phyloP scores from a whole-genome alignment of 805 yeast genomes.

The Ogataea nitratoaversa region DNA sequence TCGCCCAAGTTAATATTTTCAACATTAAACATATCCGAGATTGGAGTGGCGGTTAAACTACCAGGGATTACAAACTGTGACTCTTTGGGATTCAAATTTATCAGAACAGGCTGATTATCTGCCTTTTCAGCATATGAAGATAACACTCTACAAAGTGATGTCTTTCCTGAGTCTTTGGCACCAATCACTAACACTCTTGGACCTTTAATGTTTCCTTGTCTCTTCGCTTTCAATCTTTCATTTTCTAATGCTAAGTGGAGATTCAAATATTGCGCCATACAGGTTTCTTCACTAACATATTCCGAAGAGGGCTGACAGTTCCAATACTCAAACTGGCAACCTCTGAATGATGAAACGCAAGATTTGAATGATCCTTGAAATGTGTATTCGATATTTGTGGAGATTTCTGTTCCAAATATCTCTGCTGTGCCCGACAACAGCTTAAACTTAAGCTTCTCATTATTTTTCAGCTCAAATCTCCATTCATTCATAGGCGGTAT shows the following conservation, averaged over 20 bases:
- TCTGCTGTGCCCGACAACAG: slow-evolving; percentile 74
- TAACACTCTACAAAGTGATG: slow-evolving; percentile 65
- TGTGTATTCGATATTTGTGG: slow-evolving; percentile 58
- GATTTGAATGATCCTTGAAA: slow-evolving; percentile 50
- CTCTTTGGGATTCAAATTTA: slow-evolving; percentile 72
- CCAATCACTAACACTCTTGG: slow-evolving; percentile 77
- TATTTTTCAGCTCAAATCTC: slow-evolving; percentile 64
- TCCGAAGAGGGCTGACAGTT: slow-evolving; percentile 42
- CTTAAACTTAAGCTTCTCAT: slow-evolving; percentile 44
- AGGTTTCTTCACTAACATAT: slow-evolving; percentile 68
- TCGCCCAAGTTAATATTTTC: slow-evolving; percentile 73
- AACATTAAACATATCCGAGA: slow-evolving; percentile 75
- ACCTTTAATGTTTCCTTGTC: slow-evolving; percentile 11
- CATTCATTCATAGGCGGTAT: slow-evolving; percentile 52
- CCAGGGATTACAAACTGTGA: slow-evolving; percentile 65
- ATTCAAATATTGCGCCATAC: slow-evolving; percentile 59
- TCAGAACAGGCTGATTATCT: slow-evolving; percentile 62
- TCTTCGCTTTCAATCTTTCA: slow-evolving; percentile 31
- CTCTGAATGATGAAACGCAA: slow-evolving; percentile 58
- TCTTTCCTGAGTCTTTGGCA: slow-evolving; percentile 68
- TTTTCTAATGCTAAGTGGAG: slow-evolving; percentile 75
- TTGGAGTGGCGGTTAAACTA: slow-evolving; percentile 74
- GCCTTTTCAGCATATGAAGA: slow-evolving; percentile 72
- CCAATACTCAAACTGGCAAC: slow-evolving; percentile 56
- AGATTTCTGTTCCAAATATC: slow-evolving; percentile 88